Conservation (phyloP, 1,284 basidiomycete genomes). For the Coniophora puteana region DNA sequence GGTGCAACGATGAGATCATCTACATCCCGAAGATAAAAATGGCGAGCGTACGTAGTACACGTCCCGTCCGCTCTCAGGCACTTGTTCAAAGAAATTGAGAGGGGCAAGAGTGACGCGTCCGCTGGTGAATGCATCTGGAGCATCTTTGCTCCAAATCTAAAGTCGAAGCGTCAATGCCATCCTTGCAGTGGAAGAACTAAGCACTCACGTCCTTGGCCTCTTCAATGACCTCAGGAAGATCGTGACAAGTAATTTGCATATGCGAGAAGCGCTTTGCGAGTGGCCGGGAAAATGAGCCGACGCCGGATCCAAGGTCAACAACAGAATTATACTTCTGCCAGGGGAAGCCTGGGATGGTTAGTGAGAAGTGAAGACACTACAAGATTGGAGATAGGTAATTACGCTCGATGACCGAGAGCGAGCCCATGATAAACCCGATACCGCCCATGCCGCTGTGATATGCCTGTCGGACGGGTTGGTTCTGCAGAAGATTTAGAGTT, state of each 20-base stretch:
- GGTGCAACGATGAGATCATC: neutral
- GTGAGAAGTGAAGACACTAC: neutral
- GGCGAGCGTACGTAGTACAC: slow-evolving; percentile 10
- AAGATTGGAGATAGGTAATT: neutral
- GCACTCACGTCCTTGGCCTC: neutral
- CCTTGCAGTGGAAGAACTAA: neutral
- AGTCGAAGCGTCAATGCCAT: too few relatives aligned
- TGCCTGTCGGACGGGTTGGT: neutral
- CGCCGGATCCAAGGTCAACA: slow-evolving; percentile 1
- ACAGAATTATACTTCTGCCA: slow-evolving; percentile 3
- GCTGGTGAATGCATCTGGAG: neutral
- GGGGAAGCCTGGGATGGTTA: slow-evolving; percentile 3
- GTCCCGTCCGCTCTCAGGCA: slow-evolving; percentile 5
- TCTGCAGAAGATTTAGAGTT: neutral
- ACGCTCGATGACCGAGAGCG: neutral
- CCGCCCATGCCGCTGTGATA: slow-evolving; percentile 2
- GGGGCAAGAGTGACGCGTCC: slow-evolving; percentile 2
- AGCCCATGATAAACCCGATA: slow-evolving; percentile 1
- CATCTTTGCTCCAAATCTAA: slow-evolving; percentile 31
- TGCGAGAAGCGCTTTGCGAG: neutral
- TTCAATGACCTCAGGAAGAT: slow-evolving; percentile 2
- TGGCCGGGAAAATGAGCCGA: neutral
- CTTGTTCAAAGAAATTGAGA: slow-evolving; percentile 3
- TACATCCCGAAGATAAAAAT: neutral
- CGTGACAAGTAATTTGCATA: neutral